Conservation (phyloP, 306 rosid species). For the Abrus pulchellus region DNA sequence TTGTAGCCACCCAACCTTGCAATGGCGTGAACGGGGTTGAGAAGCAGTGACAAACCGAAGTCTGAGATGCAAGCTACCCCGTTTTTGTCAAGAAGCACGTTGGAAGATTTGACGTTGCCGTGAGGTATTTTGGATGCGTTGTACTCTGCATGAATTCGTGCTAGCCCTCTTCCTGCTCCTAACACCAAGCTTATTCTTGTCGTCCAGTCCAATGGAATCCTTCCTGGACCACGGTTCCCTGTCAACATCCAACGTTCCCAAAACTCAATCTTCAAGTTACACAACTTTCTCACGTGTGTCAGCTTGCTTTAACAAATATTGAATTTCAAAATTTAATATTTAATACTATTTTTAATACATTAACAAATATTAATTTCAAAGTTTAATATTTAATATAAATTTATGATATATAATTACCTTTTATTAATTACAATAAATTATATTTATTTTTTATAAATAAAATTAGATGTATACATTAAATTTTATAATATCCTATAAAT, state of each 20-base stretch:
- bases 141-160: slow-evolving; percentile 79
- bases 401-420: no score
- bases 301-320: no score
- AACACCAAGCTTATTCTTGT: slow-evolving; percentile 90
- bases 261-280: no score
- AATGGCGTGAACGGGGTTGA: slow-evolving; percentile 84
- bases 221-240: slow-evolving; percentile 94
- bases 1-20: slow-evolving; percentile 87
- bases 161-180: slow-evolving; percentile 91
- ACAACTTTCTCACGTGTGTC: no score
- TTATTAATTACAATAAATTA: no score
- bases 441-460: no score
- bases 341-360: no score
- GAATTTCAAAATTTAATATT: no score
- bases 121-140: slow-evolving; percentile 82
- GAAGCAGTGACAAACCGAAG: slow-evolving; percentile 80
- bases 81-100: slow-evolving; percentile 88
- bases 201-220: slow-evolving; percentile 98
- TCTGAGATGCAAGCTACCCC: slow-evolving; percentile 88
- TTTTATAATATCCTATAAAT: no score
- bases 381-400: no score
- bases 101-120: slow-evolving; percentile 89
- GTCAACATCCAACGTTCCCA: neutral
- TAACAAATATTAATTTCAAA: no score
- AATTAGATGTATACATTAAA: no score